Evolutionary conservation across 805 yeast genomes (phyloP), one percentile per base, ranked within the genome.

Genomic region (Lipomyces lipofer): DNA sequence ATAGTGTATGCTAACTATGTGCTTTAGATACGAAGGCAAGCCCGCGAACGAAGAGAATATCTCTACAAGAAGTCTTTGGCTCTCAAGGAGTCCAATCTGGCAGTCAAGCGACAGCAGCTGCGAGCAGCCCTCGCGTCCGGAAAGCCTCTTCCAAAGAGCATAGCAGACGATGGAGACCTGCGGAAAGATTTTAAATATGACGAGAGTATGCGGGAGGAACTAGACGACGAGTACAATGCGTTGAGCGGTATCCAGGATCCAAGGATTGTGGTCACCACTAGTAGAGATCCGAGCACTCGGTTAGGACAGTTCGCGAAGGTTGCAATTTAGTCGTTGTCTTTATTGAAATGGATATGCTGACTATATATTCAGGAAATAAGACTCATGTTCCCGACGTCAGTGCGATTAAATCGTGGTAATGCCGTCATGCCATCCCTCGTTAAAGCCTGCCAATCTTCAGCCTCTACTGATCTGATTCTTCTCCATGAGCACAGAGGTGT

Each of bases 401-500:
- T 92, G 40, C 81, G 96, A 65, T 76, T 94, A 54, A 94, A 94
- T 71, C 81, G 99, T 75, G 99, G 99, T 78, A 88, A 85, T 64
- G 85, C 91, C 56, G 80, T 94, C 51, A 81, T 94, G 76, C 85
- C 96, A 1, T 85, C 86, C 48, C 73, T 94, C 43, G 95, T 89
- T 2, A 81, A 84, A 44, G 88, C 96, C 0, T 90, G 97, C 71
- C 80, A 86, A 55, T 74, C 84, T 49, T 83, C 92, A 0, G 87
- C 86, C 15, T 82, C 92, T 8, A 85, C 94, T 1, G 99, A 94
- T 69, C 73, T 94, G 63, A 75, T 94, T 22, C 78, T 94, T 2
- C 73, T 94, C 21, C 98, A 94, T 69, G 99, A 94, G 69, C 99
- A 94, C 72, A 80, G 99, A 72, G 99, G 99, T 80, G 92, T 88